Conservation (phyloP, 2,329 filamentous ascomycete species). For the Talaromyces funiculosus region DNA sequence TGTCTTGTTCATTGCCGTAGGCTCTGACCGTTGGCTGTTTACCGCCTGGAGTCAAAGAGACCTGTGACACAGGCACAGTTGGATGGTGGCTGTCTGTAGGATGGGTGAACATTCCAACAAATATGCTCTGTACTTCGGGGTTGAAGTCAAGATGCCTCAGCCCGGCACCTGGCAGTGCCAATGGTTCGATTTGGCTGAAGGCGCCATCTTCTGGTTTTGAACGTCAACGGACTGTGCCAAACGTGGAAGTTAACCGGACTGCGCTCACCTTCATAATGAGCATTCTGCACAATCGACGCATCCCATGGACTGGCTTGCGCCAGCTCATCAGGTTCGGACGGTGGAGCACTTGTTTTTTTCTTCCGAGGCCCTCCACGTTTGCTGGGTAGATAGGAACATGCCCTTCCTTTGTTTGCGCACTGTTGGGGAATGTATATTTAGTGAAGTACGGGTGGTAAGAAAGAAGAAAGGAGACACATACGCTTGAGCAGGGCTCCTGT, state of each 20-base stretch:
- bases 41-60: conserved; percentile 21
- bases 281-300: conserved; percentile 19
- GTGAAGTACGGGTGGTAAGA: background rate
- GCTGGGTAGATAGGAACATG: conserved; percentile 40
- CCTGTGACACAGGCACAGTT: conserved; percentile 21
- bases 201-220: conserved; percentile 25
- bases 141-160: conserved; percentile 36
- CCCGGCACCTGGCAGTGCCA: conserved; percentile 37
- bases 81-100: conserved; percentile 21
- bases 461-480: conserved; percentile 24
- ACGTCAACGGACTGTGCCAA: conserved; percentile 18
- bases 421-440: conserved; percentile 18
- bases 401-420: conserved; percentile 36
- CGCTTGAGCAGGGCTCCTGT: conserved; percentile 40
- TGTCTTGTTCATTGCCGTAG: conserved; percentile 37
- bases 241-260: background rate
- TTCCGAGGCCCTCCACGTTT: conserved; percentile 41
- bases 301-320: conserved; percentile 21
- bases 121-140: conserved; percentile 29
- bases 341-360: conserved; percentile 30
- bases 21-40: conserved; percentile 31
- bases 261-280: conserved; percentile 29
- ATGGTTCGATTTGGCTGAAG: conserved; percentile 37
- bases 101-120: conserved; percentile 31
- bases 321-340: conserved; percentile 19